A percentile compares a stretch with the other conserved stretches of the same genome.
Conservation (phyloP, 1,139 yeast species). For the Hansenula anomala region DNA sequence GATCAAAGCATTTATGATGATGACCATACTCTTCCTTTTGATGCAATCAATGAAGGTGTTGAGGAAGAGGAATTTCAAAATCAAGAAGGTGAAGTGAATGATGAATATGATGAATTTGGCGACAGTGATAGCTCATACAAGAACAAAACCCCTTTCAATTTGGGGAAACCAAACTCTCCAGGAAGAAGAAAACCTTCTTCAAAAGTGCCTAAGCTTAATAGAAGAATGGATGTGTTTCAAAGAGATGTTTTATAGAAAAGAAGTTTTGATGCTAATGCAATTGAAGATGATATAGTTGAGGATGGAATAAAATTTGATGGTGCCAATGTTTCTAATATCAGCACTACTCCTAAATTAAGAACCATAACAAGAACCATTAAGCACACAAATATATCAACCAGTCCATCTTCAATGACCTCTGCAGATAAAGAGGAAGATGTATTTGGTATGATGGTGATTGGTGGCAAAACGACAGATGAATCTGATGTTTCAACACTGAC, state of each 20-base stretch:
- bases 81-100: background rate
- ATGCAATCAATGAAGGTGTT: background rate
- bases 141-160: background rate
- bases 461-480: background rate
- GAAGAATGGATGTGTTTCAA: background rate
- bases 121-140: too few species aligned
- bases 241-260: conserved; percentile 6
- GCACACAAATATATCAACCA: too few species aligned
- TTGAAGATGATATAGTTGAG: background rate
- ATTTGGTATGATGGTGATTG: background rate
- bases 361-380: conserved; percentile 7
- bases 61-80: background rate
- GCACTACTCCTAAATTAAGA: too few species aligned
- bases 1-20: background rate
- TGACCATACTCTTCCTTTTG: background rate
- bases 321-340: too few species aligned
- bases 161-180: background rate
- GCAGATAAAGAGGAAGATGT: too few species aligned
- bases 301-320: background rate
- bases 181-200: background rate
- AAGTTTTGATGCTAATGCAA: background rate
- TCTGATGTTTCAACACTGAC: background rate
- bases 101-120: too few species aligned
- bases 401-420: too few species aligned
- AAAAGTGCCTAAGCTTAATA: background rate